phyloP scores from a whole-genome alignment of 495 filamentous ascomycete species.

The Penicillium diatomitis region DNA sequence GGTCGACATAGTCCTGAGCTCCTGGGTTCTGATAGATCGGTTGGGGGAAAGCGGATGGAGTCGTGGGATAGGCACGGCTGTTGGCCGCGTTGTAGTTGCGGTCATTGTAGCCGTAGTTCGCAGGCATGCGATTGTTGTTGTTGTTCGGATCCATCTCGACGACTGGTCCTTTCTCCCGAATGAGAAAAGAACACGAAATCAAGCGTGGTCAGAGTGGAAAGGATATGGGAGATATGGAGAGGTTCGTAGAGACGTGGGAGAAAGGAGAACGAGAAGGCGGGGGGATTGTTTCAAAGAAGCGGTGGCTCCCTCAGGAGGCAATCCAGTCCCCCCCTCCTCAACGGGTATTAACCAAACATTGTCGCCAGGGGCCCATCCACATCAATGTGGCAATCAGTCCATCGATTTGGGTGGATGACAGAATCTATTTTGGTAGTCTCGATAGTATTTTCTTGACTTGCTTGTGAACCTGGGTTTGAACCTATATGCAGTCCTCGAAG shows the following conservation, averaged over 20 bases:
- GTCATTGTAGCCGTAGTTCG: conserved; percentile 61
- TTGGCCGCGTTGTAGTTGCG: conserved; percentile 56
- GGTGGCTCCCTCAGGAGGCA: conserved; percentile 28
- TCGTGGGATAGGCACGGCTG: conserved; percentile 88
- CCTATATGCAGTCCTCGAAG: no score
- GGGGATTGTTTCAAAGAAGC: conserved; percentile 21
- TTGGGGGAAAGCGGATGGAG: conserved; percentile 92
- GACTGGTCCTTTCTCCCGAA: conserved; percentile 6
- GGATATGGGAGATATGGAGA: conserved; percentile 5
- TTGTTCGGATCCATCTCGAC: conserved; percentile 46
- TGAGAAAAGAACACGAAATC: neutral
- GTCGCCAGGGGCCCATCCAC: neutral
- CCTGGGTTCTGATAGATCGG: conserved; percentile 64
- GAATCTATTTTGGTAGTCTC: no score
- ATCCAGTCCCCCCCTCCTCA: conserved; percentile 4
- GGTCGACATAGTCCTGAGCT: conserved; percentile 45
- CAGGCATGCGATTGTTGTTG: conserved; percentile 47
- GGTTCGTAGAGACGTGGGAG: neutral
- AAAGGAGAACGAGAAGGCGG: conserved; percentile 21
- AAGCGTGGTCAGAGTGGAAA: conserved; percentile 5
- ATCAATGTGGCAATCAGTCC: no score
- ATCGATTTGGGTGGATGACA: no score
- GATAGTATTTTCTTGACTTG: no score
- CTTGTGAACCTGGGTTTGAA: no score
- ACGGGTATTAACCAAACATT: neutral